These are phyloP conservation scores for Malassezia sympodialis DNA, from an alignment of 1,284 basidiomycete species.

Conservation along the genomic window DNA sequence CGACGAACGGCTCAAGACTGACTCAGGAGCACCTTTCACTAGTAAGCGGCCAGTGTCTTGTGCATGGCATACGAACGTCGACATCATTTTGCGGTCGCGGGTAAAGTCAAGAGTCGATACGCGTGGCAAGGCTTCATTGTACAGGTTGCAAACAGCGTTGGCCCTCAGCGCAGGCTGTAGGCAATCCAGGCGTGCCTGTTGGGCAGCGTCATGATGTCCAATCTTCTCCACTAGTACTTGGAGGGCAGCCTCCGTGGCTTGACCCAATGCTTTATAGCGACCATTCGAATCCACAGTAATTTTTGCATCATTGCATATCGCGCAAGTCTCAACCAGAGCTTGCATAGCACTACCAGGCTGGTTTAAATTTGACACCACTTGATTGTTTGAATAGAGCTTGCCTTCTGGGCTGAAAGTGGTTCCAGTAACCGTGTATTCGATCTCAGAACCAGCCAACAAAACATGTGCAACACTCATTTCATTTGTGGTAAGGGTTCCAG, in stretches of 20 bases:
- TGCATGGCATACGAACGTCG: conserved; percentile 63
- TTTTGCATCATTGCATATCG: conserved; percentile 44
- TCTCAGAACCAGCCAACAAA: conserved; percentile 11
- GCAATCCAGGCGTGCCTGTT: conserved; percentile 55
- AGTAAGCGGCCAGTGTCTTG: conserved; percentile 56
- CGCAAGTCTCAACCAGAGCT: conserved; percentile 37
- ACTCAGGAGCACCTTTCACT: conserved; percentile 93
- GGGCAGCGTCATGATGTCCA: conserved; percentile 50
- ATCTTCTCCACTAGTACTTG: conserved; percentile 70
- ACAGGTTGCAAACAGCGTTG: conserved; percentile 66
- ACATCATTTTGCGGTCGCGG: conserved; percentile 98
- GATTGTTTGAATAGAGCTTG: conserved; percentile 22
- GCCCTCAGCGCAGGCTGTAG: conserved; percentile 60
- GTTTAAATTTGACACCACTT: conserved; percentile 24
- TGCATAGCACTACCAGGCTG: conserved; percentile 32
- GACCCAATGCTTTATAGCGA: conserved; percentile 73
- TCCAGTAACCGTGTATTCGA: conserved; percentile 38
- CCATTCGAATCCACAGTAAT: conserved; percentile 56
- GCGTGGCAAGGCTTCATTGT: conserved; percentile 67
- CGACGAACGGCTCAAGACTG: conserved; percentile 77
- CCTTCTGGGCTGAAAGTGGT: conserved; percentile 38
- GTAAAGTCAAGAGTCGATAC: conserved; percentile 93
- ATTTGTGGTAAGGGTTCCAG: conserved; percentile 47
- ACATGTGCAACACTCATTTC: conserved; percentile 45
- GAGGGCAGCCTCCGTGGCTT: conserved; percentile 64